A percentile compares a stretch with the other conserved stretches of the same genome.
phyloP scores from a whole-genome alignment of 176 grass and related monocot genomes.

The Elaeis guineensis region DNA sequence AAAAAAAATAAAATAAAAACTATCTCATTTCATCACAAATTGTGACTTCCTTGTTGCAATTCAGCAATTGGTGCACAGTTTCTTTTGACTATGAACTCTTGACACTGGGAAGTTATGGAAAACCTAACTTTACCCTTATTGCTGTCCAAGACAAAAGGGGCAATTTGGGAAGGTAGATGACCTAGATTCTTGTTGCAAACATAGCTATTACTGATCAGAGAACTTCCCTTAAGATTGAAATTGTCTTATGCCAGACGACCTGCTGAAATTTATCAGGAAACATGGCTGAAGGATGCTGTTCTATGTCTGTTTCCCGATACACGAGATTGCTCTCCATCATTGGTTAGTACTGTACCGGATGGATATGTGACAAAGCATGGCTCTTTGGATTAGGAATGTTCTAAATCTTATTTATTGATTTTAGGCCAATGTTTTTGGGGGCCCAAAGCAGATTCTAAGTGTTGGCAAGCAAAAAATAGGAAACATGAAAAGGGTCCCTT shows the following conservation, averaged over 20 bases:
- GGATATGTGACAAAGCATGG: background rate
- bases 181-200: background rate
- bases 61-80: too few relatives aligned
- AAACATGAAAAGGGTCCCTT: conserved; percentile 30
- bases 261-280: conserved; percentile 64
- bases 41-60: too few relatives aligned
- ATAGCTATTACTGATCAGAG: conserved; percentile 6
- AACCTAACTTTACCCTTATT: too few relatives aligned
- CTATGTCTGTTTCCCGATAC: conserved; percentile 78
- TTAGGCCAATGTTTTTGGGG: conserved; percentile 74
- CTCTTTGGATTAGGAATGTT: background rate
- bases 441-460: conserved; percentile 57
- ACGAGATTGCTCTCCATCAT: conserved; percentile 59
- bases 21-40: too few relatives aligned
- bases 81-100: too few relatives aligned
- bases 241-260: conserved; percentile 36
- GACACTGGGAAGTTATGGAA: too few relatives aligned
- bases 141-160: too few relatives aligned
- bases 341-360: conserved; percentile 53
- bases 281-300: conserved; percentile 73
- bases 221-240: conserved; percentile 26
- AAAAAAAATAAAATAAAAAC: too few relatives aligned
- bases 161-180: too few relatives aligned
- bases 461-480: conserved; percentile 49
- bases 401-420: conserved; percentile 20